Evolutionary conservation across 441 rosid species (phyloP).

Genomic region (Aquilaria agallochum): DNA sequence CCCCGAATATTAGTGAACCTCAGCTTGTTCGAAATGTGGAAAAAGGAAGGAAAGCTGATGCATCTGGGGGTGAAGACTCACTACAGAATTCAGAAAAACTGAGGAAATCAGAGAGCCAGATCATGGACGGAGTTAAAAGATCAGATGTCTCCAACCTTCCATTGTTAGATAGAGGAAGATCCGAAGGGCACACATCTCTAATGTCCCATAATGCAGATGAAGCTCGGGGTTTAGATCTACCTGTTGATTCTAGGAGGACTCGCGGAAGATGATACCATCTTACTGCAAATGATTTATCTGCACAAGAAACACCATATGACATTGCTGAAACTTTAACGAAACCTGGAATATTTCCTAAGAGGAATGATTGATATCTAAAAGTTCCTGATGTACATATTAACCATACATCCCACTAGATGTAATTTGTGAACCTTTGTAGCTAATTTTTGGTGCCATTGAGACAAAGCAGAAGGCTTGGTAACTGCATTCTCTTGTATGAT

Average conservation of each 20-base stretch:
- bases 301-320: too few species aligned
- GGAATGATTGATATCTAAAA: not conserved
- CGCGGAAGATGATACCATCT: slow-evolving; percentile 31
- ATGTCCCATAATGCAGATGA: slow-evolving; percentile 24
- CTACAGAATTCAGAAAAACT: slow-evolving; percentile 17
- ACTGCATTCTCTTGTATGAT: not conserved
- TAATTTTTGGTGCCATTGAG: slow-evolving; percentile 12
- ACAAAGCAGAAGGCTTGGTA: slow-evolving; percentile 11
- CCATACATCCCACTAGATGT: slow-evolving; percentile 17
- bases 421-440: slow-evolving; percentile 17
- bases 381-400: slow-evolving; percentile 23
- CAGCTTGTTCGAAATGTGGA: slow-evolving; percentile 37
- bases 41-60: slow-evolving; percentile 32
- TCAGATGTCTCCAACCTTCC: slow-evolving; percentile 18
- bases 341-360: slow-evolving; percentile 1
- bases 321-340: slow-evolving; percentile 8
- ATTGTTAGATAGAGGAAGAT: slow-evolving; percentile 35
- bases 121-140: slow-evolving; percentile 19
- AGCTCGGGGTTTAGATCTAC: slow-evolving; percentile 33
- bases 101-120: slow-evolving; percentile 24
- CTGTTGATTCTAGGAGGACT: slow-evolving; percentile 29
- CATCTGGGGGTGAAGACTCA: slow-evolving; percentile 23
- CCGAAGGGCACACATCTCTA: slow-evolving; percentile 23
- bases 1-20: slow-evolving; percentile 59
- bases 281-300: too few species aligned